Base-by-base conservation (phyloP, 345 rosid genomes). In the Brassica cretica region DNA sequence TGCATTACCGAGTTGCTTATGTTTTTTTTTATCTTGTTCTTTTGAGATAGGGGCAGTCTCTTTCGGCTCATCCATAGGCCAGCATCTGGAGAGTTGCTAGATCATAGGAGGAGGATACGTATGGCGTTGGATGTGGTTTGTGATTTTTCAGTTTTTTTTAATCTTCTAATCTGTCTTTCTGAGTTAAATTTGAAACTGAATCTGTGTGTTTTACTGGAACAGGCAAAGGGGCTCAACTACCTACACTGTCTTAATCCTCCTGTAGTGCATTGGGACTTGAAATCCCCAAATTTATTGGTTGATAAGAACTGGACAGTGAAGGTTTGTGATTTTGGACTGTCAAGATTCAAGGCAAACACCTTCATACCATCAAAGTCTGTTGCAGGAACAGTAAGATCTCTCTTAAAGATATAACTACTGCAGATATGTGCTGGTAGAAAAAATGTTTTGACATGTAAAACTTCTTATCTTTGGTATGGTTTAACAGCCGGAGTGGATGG, bases 401-500 rank as follows among this genome's bases (percentile, higher is more conserved):
- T 81, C 19, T 25, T 12, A 51, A 49, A 60, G 41, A 73, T 73
- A 10, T 6, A 24, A 8, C 10, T 35, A 33, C 41, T 76, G 75
- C 64, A 66, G 14, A 64, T 53, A 74, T 70, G 35, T 71, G 82
- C 81, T 83, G 73, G 18, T 15, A 12, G 24, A 24, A 58, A 33
- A 58, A 51, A 73, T 69, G 64, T 27, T 79, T 64, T 81, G 71
- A 44, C 37, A 72, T 70, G 77, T 79, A 68, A 87, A 82, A 19
- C 73, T 67, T 84, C 64, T 73, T 87, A 80, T 81, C 80, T 80
- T 33, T 79, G 75, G 68, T 77, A 2, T 89, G 78, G 35, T 61
- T 82, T 85, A 86, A 85, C 91, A 94, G 98, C 97, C 98, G 2
- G 98, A 94, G 86, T 94, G 98, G 98, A 94, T 94, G 98, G 97